Conservation (phyloP, 441 rosid genomes). For the Metrosideros polymorpha region DNA sequence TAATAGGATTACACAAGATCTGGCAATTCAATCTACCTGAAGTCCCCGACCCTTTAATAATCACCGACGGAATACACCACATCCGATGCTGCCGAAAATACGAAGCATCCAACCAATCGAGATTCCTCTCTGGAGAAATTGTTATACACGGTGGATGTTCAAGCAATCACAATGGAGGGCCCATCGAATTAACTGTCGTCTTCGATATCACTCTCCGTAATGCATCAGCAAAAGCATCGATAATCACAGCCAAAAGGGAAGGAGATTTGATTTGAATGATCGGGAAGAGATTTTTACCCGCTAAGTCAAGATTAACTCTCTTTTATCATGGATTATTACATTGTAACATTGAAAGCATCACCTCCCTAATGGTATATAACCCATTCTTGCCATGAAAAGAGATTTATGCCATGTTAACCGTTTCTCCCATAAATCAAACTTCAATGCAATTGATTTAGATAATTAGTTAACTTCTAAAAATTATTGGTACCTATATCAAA, state of each 20-base stretch:
- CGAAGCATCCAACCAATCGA: not conserved
- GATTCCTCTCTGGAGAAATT: not conserved
- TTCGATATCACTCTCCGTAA: rapidly evolving
- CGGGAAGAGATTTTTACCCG: not conserved
- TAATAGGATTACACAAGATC: not conserved
- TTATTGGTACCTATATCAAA: not conserved
- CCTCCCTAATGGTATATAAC: not conserved
- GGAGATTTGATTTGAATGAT: not conserved
- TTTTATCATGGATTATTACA: not conserved
- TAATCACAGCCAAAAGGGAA: not conserved
- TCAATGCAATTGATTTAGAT: not conserved
- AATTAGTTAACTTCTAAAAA: not conserved
- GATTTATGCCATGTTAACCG: not conserved
- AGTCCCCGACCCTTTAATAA: not conserved
- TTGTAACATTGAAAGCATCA: not conserved
- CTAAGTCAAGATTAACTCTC: not conserved
- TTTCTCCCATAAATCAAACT: not conserved
- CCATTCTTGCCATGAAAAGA: not conserved
- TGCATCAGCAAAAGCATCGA: not conserved
- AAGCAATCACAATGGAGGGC: not conserved
- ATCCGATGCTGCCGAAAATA: not conserved
- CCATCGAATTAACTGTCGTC: not conserved
- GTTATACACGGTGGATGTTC: not conserved
- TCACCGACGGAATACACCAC: not conserved
- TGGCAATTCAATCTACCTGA: not conserved